Percentiles rank a stretch among this genome's conserved stretches.
phyloP scores from a whole-genome alignment of 352 stramenopile genomes.

The Elongisporangium anandrum region DNA sequence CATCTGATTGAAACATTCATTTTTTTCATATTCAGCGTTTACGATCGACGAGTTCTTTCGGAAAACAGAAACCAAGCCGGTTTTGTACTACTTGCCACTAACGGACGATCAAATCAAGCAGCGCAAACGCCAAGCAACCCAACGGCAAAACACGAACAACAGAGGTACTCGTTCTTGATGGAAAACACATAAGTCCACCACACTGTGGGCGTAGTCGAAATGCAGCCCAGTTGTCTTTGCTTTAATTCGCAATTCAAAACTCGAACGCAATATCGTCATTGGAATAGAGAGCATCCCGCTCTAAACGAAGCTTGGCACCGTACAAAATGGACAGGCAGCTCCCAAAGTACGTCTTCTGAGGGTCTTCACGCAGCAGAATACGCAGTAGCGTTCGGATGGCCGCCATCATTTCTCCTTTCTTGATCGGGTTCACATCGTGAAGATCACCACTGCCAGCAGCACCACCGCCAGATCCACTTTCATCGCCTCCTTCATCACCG shows the following conservation, averaged over 20 bases:
- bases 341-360: slow-evolving; percentile 51
- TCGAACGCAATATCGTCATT: slow-evolving; percentile 81
- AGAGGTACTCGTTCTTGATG: slow-evolving; percentile 15
- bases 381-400: slow-evolving; percentile 69
- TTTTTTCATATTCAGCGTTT: slow-evolving; percentile 8
- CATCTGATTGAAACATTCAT: not conserved
- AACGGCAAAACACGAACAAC: slow-evolving; percentile 17
- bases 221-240: slow-evolving; percentile 6
- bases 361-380: slow-evolving; percentile 63
- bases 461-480: slow-evolving; percentile 4
- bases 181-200: slow-evolving; percentile 3
- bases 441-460: slow-evolving; percentile 33
- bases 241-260: slow-evolving; percentile 31
- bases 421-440: slow-evolving; percentile 81
- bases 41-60: slow-evolving; percentile 75
- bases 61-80: slow-evolving; percentile 72
- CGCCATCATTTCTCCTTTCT: slow-evolving; percentile 74
- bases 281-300: slow-evolving; percentile 77
- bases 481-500: slow-evolving; percentile 22
- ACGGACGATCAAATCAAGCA: slow-evolving; percentile 65
- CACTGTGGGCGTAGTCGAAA: slow-evolving; percentile 1
- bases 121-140: slow-evolving; percentile 12
- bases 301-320: slow-evolving; percentile 79
- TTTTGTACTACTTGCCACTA: slow-evolving; percentile 78
- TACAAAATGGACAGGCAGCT: slow-evolving; percentile 76